phyloP scores from a whole-genome alignment of 805 yeast species.

The Saturnispora silvae region DNA sequence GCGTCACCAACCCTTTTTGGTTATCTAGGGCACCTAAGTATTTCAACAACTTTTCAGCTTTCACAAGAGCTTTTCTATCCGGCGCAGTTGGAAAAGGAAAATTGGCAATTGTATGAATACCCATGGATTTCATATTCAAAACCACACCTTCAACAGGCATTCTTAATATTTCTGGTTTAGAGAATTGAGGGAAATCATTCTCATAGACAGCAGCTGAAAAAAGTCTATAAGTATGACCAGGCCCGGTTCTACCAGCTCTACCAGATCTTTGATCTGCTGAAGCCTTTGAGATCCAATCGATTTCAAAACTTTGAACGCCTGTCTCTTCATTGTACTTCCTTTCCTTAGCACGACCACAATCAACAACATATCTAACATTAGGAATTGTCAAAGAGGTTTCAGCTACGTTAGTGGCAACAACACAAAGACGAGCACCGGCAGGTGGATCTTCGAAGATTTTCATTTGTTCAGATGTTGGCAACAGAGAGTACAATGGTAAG shows the following conservation, averaged over 20 bases:
- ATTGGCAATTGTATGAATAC: constrained; percentile 77
- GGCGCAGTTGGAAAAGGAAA: constrained; percentile 96
- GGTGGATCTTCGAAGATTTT: constrained; percentile 85
- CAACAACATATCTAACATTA: constrained; percentile 88
- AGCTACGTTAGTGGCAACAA: constrained; percentile 95
- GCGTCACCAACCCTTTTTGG: constrained; percentile 46
- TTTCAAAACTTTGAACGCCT: constrained; percentile 86
- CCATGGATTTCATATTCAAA: constrained; percentile 93
- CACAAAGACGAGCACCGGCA: constrained; percentile 72
- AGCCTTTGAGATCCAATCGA: constrained; percentile 91
- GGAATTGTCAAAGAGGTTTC: constrained; percentile 97
- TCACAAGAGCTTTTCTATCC: constrained; percentile 42
- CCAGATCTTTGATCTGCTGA: constrained; percentile 79
- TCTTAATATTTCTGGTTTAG: constrained; percentile 81
- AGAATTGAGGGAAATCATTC: constrained; percentile 70
- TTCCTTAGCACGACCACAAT: constrained; percentile 90
- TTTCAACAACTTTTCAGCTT: constrained; percentile 58
- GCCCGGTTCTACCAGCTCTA: constrained; percentile 93
- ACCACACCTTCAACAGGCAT: constrained; percentile 98
- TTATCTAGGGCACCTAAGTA: constrained; percentile 68
- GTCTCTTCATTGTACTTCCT: constrained; percentile 70
- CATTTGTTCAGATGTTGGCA: constrained; percentile 94
- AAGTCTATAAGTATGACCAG: constrained; percentile 91
- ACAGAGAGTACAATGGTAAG: constrained; percentile 79
- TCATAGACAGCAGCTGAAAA: constrained; percentile 92